Evolutionary conservation across 1,284 basidiomycete species (phyloP), one percentile per base, ranked within the genome.

Genomic region (Puccinia triticina): DNA sequence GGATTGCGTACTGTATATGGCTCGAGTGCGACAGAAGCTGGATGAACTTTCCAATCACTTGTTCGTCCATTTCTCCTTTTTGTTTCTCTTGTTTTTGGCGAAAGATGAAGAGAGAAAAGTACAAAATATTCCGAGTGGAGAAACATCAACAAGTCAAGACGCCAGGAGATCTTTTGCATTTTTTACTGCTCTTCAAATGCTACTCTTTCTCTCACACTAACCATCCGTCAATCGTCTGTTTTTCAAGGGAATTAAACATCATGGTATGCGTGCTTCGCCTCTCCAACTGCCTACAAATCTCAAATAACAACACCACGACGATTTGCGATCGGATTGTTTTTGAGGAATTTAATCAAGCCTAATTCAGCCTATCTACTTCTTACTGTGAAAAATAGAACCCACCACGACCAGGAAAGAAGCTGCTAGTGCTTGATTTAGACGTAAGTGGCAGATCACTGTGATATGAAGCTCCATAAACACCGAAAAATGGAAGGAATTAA

Each of bases 371-470:
- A 5, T 40, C 21, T 26, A 50, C 32, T 26, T n/a, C 29, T 26
- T 14, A 59, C 29, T 23, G 29, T 53, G n/a, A 37, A 53, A 73
- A 55, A 2, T 48, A 84, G 84, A 82, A 76, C 8, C 71, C 57
- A 18, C 85, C 85, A 4, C 89, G 93, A 64, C 89, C 89, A 83
- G 93, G 92, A 18, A 95, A 94, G 87, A 91, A 91, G 81, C 87
- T 95, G 7, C 89, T 95, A 37, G 94, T 95, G 0, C 89, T 95
- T 4, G 94, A 96, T 87, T 91, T 96, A 73, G 94, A 96, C 87
- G 79, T 95, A 95, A 85, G 95, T 93, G 16, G 8, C 37, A 82
- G 3, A 84, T 8, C 8, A 37, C n/a, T 46, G 2, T 2, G 23
- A 16, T 75, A 40, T 12, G 16, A 34, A 55, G 11, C 7, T 64